Evolutionary conservation across 139 green algal genomes (phyloP).

Genomic region (Micractinium sp.): DNA sequence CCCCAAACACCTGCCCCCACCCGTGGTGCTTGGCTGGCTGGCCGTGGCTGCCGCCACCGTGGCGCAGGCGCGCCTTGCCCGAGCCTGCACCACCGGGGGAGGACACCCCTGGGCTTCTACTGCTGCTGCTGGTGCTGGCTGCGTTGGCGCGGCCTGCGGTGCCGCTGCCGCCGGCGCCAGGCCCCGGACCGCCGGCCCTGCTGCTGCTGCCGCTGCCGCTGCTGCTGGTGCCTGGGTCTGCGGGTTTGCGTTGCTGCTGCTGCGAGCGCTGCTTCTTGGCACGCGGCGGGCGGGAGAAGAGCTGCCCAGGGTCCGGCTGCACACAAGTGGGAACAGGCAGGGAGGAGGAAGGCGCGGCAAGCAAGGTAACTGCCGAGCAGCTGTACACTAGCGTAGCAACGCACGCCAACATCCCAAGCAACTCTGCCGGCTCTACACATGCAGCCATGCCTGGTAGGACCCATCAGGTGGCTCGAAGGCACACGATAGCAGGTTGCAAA

Average conservation of each 20-base stretch:
- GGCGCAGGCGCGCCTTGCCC: conserved; percentile 10
- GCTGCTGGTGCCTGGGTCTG: background rate
- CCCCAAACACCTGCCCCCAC: conserved; percentile 36
- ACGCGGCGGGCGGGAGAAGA: conserved; percentile 18
- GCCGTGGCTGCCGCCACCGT: background rate
- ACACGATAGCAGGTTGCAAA: no score
- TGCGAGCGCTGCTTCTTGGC: conserved; percentile 24
- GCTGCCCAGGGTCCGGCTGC: conserved; percentile 33
- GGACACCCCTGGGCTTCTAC: background rate
- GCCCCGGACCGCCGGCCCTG: background rate
- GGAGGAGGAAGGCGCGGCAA: background rate
- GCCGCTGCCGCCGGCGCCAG: background rate
- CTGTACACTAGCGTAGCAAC: no score
- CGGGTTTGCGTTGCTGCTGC: conserved; percentile 28
- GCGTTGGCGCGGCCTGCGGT: background rate
- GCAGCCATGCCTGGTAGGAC: no score
- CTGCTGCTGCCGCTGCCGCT: background rate
- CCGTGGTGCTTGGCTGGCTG: conserved; percentile 19
- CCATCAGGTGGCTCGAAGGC: no score
- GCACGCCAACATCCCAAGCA: no score
- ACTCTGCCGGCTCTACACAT: no score
- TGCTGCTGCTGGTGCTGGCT: background rate
- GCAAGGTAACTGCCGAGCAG: no score
- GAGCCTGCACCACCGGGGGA: no score
- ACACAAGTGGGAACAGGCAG: background rate